Percentiles rank a stretch among this genome's conserved stretches.
phyloP scores from a whole-genome alignment of 257 asterid genomes.

The Solanum bulbocastanum region DNA sequence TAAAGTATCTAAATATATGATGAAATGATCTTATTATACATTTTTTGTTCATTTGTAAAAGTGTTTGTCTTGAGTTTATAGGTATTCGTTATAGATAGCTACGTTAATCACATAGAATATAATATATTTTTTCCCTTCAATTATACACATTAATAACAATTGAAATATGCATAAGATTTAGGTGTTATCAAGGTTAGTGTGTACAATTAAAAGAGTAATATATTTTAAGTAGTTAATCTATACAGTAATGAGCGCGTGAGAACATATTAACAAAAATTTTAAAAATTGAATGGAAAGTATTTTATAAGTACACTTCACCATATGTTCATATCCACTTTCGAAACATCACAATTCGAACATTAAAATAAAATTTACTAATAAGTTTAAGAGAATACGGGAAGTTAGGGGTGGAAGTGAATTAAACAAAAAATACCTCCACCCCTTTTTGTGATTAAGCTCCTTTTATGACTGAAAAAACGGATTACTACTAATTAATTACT shows the following conservation, averaged over 20 bases:
- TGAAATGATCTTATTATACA: too few relatives aligned
- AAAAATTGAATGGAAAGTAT: accelerated
- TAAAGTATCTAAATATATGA: neutral
- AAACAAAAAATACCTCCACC: neutral
- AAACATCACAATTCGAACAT: neutral
- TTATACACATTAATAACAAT: neutral
- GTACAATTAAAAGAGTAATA: neutral
- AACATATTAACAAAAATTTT: too few relatives aligned
- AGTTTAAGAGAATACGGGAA: neutral
- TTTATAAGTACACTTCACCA: neutral
- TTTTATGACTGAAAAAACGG: neutral
- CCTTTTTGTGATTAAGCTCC: neutral
- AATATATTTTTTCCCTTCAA: neutral
- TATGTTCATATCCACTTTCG: neutral
- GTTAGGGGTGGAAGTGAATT: neutral
- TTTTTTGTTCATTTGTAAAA: accelerated
- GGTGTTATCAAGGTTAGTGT: neutral
- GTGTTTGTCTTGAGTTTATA: neutral
- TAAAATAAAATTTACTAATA: neutral
- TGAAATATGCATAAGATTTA: neutral
- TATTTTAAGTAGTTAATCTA: neutral
- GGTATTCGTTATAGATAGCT: accelerated
- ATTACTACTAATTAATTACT: neutral
- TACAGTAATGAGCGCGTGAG: accelerated
- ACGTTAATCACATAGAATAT: neutral